Evolutionary conservation across 2,329 filamentous ascomycete genomes (phyloP).

Genomic region (Aspergillus tubingensis): DNA sequence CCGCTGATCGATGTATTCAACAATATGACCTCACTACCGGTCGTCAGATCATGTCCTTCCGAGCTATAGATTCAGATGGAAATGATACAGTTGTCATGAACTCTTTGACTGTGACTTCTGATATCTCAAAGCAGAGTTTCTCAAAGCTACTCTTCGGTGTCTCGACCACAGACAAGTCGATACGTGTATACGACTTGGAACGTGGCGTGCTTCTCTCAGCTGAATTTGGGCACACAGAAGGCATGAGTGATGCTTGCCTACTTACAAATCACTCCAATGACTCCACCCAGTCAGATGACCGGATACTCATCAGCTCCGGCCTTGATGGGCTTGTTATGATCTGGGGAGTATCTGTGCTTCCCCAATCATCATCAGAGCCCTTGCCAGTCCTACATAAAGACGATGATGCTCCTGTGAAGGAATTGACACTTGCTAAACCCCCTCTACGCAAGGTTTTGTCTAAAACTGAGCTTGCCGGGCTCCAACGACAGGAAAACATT

Average conservation of each 20-base stretch:
- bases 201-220: conserved; percentile 76
- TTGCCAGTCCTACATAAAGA: conserved; percentile 31
- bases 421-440: conserved; percentile 61
- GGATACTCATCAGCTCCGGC: conserved; percentile 68
- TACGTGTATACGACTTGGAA: conserved; percentile 81
- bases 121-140: conserved; percentile 55
- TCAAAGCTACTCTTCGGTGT: conserved; percentile 76
- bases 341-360: conserved; percentile 56
- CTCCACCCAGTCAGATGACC: conserved; percentile 48
- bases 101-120: conserved; percentile 64
- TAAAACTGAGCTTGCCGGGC: conserved; percentile 81
- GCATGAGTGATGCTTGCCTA: conserved; percentile 81
- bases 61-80: conserved; percentile 76
- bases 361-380: conserved; percentile 34
- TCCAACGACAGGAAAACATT: conserved; percentile 57
- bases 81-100: conserved; percentile 82
- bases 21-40: conserved; percentile 67
- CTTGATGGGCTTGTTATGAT: conserved; percentile 83
- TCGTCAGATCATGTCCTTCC: conserved; percentile 72
- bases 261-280: conserved; percentile 50
- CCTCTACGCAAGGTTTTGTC: conserved; percentile 85
- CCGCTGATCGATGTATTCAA: conserved; percentile 63
- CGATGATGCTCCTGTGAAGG: conserved; percentile 47
- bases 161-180: conserved; percentile 93
- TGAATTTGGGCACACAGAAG: conserved; percentile 94